Conservation (phyloP, 257 asterid genomes). For the Solanum sparsipilum region DNA sequence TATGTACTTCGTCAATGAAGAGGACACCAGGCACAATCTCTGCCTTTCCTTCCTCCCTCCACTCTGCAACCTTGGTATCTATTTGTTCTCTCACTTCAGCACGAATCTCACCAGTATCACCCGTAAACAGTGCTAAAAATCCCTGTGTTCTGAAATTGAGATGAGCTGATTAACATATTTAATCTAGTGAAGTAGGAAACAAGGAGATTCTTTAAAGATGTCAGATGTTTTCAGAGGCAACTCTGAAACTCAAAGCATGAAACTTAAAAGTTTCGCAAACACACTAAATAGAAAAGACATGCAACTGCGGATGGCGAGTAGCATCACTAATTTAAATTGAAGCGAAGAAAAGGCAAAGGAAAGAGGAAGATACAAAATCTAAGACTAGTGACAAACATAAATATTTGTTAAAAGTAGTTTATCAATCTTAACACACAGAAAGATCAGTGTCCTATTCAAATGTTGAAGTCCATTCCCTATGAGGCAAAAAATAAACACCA, state of each 20-base stretch:
- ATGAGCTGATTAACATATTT: not conserved
- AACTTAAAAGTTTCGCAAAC: not conserved
- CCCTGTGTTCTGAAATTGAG: slow-evolving; percentile 73
- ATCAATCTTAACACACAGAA: not conserved
- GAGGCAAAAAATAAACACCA: not conserved
- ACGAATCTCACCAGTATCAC: slow-evolving; percentile 91
- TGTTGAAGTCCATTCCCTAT: not conserved
- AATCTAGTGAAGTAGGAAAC: not conserved
- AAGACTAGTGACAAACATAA: not conserved
- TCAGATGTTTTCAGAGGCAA: not conserved
- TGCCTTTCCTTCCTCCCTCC: slow-evolving; percentile 99
- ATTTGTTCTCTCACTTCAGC: slow-evolving; percentile 95
- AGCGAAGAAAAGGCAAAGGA: not conserved
- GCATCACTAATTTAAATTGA: not conserved
- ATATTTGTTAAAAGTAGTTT: not conserved
- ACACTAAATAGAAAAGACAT: not conserved
- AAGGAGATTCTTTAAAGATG: not conserved
- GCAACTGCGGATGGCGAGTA: not conserved
- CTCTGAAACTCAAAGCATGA: not conserved
- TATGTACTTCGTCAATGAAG: slow-evolving; percentile 97
- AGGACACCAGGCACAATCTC: slow-evolving; percentile 94
- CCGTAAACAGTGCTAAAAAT: slow-evolving; percentile 80
- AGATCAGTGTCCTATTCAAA: not conserved
- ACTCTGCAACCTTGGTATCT: slow-evolving; percentile 94
- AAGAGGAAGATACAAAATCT: not conserved